Conservation (phyloP, 495 filamentous ascomycete species). For the Achaetomiella virescens region DNA sequence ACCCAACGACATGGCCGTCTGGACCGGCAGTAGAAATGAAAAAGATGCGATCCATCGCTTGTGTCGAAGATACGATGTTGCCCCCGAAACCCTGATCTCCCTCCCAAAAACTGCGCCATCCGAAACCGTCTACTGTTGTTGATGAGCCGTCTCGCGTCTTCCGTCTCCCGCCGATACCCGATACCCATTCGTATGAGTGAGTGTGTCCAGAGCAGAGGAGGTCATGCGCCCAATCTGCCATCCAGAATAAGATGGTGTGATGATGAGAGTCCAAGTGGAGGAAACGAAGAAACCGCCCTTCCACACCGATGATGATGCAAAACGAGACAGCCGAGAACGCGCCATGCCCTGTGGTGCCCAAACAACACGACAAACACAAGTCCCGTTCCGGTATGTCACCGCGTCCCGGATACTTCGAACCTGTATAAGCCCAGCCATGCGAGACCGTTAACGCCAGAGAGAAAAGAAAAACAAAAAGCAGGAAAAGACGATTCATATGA, state of each 20-base stretch:
- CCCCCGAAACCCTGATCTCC: background rate
- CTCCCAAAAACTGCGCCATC: no score
- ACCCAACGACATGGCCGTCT: slow-evolving; percentile 3
- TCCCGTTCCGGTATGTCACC: background rate
- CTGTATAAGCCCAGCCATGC: background rate
- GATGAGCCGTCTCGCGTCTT: no score
- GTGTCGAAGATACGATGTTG: background rate
- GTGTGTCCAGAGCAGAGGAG: no score
- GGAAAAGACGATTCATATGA: background rate
- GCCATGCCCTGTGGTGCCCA: background rate
- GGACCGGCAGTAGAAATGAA: background rate
- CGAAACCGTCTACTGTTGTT: no score
- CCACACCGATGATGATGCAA: background rate
- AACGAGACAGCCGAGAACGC: background rate
- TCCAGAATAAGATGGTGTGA: no score
- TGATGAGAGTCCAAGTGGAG: background rate
- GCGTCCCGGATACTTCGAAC: background rate
- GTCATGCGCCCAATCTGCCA: no score
- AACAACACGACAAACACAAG: background rate
- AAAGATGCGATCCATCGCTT: background rate
- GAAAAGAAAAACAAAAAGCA: background rate
- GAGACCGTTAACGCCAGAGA: background rate
- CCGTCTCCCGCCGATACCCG: no score
- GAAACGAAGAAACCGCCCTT: background rate
- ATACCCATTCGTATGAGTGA: no score